Evolutionary conservation across 1,284 basidiomycete genomes (phyloP), one percentile per base, ranked within the genome.

Genomic region (Malassezia sp.): DNA sequence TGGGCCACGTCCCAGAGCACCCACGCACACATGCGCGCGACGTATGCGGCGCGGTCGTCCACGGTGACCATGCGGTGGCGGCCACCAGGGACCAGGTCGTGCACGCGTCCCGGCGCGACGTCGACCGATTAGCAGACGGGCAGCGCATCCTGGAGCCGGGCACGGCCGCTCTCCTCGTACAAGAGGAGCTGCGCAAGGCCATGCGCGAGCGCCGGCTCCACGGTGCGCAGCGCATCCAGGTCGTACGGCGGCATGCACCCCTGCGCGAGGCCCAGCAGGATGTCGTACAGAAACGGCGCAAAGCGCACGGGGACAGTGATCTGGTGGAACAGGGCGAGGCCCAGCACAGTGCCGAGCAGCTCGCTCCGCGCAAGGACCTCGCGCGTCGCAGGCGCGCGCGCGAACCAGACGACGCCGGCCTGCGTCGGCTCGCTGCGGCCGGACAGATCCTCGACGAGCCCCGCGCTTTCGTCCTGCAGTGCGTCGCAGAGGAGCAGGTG

Each of bases 281-380:
- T 52, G 14, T 39, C 50, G 0, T 57, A 56, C 10, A 51, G n/a
- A 1, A 52, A 42, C 11, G 44, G 33, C 1, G 38, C 20, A 26
- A 59, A 54, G 5, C 49, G 49, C 24, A 62, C 45, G 1, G 54
- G 34, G 5, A 62, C 32, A 18, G 57, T 56, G 20, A 54, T 43
- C n/a, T 53, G 50, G 29, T 58, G 53, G 17, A 60, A 37, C 12
- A 56, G 45, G 1, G 60, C 60, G 5, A 60, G 47, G 2, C 53
- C 60, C 6, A 62, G 47, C 4, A 54, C 36, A 2, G 54, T 18
- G 15, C 60, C 60, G 1, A 62, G 44, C 21, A 60, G 54, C 7
- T 55, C 36, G 2, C 52, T 34, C 15, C 38, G 39, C 2, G 36
- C 40, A 6, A 44, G 40, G 8, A 20, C 39, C 2, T 40, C 43